Evolutionary conservation across 139 green algal species (phyloP).

Genomic region (Chlorella sp.): DNA sequence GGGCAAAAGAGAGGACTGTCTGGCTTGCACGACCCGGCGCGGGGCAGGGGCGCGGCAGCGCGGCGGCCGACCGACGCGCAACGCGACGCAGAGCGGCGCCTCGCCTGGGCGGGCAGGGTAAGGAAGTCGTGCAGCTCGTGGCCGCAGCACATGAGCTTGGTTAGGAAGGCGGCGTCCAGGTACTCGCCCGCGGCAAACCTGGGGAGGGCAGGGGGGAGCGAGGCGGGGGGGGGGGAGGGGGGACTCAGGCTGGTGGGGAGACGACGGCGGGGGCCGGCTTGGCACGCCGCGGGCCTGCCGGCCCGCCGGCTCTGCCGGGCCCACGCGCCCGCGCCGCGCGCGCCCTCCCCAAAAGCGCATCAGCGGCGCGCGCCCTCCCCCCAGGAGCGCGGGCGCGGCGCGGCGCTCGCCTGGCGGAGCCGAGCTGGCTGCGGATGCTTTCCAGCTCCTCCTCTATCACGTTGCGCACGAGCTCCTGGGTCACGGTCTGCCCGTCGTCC

Average conservation of each 20-base stretch:
- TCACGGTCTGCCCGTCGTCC: slow-evolving; percentile 55
- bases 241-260: background rate
- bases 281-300: too few species aligned
- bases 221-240: background rate
- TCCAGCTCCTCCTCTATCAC: slow-evolving; percentile 77
- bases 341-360: too few species aligned
- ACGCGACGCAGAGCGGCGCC: background rate
- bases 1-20: background rate
- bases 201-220: background rate
- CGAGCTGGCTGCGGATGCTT: slow-evolving; percentile 46
- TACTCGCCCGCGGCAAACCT: slow-evolving; percentile 54
- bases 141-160: slow-evolving; percentile 50
- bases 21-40: too few species aligned
- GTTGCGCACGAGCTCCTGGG: slow-evolving; percentile 17
- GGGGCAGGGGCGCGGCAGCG: background rate
- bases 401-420: slow-evolving; percentile 33
- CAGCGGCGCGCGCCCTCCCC: background rate
- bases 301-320: too few species aligned
- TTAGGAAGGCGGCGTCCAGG: slow-evolving; percentile 59
- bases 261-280: too few species aligned
- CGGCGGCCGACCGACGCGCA: background rate
- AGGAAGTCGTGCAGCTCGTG: slow-evolving; percentile 65
- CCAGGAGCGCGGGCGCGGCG: background rate
- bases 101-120: slow-evolving; percentile 64
- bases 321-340: too few species aligned